phyloP scores from a whole-genome alignment of 768 basidiomycete genomes.

The Dacryopinax primogenitus region DNA sequence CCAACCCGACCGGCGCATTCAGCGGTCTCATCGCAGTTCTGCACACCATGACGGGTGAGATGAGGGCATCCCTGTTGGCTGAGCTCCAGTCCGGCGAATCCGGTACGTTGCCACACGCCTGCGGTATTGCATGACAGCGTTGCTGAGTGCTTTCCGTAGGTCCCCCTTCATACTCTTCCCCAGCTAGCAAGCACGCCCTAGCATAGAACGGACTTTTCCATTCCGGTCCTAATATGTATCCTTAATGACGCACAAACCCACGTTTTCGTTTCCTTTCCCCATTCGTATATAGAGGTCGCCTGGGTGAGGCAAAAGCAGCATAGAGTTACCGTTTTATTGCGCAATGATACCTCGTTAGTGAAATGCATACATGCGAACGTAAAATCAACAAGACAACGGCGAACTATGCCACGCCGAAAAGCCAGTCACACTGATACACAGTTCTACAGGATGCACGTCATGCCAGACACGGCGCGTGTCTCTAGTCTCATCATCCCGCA shows the following conservation, averaged over 20 bases:
- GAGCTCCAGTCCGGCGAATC: conserved; percentile 37
- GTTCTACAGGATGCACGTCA: too few relatives aligned
- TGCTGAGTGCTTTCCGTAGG: conserved; percentile 1
- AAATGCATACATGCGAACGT: not conserved
- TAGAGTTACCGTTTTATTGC: conserved; percentile 4
- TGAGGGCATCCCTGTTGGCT: conserved; percentile 46
- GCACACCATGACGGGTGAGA: conserved; percentile 61
- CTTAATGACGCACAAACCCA: not conserved
- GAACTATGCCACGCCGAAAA: too few relatives aligned
- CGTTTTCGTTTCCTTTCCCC: not conserved
- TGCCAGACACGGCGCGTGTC: too few relatives aligned
- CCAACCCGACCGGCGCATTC: conserved; percentile 64
- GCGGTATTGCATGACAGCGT: not conserved
- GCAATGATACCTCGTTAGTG: conserved; percentile 6
- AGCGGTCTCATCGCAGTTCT: conserved; percentile 60
- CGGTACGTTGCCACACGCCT: not conserved
- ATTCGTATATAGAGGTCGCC: conserved; percentile 2
- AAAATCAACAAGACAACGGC: too few relatives aligned
- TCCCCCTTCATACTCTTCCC: conserved; percentile 1
- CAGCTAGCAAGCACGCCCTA: not conserved
- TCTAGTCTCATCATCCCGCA: too few relatives aligned
- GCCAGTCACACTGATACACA: too few relatives aligned
- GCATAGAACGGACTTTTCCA: not conserved
- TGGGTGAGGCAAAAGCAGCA: not conserved
- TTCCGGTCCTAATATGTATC: not conserved